Percentiles rank a stretch among this genome's conserved stretches.
Evolutionary conservation across 176 grass and related monocot genomes (phyloP).

Genomic region (maize (Zea mays)): Zm-B73-REFERENCE-NAM-5.0 NC_050105.1:10668001-10668500

Average conservation of each 20-base stretch:
- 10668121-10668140: not conserved
- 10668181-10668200: not conserved
- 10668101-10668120: not conserved
- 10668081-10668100: not conserved
- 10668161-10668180: not conserved
- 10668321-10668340: no score
- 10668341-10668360: no score
- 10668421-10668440: not conserved
- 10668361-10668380: no score
- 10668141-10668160: not conserved
- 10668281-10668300: no score
- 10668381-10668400: not conserved
- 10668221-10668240: no score
- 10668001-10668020: not conserved
- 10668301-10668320: no score
- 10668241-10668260: no score
- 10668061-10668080: not conserved
- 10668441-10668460: not conserved
- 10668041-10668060: not conserved
- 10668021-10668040: not conserved
- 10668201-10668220: not conserved
- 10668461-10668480: not conserved
- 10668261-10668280: no score
- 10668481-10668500: not conserved
- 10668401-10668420: not conserved